Evolutionary conservation across 2,329 filamentous ascomycete genomes (phyloP), one percentile per base, ranked within the genome.

Genomic region (Colletotrichum agaves): DNA sequence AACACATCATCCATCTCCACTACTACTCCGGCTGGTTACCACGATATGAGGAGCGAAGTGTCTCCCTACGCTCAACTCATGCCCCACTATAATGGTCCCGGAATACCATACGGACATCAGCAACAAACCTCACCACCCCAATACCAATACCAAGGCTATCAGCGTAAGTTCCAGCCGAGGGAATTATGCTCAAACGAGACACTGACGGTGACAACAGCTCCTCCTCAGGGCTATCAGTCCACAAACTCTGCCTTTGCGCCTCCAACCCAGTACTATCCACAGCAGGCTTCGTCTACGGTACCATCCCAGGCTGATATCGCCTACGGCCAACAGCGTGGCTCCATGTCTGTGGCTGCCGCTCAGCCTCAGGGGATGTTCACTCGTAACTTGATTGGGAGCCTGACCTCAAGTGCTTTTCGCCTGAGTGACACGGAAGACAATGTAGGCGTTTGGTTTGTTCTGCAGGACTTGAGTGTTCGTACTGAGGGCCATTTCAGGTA

Each of bases 371-470:
- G 93, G 63, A 97, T 97, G 93, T 97, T 95, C 76, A 98, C 94
- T 0, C 85, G 95, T 59, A 99, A 98, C 75, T 86, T 99, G 10
- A 98, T 99, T 71, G 96, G 96, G 2, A 97, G 93, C 77, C 83
- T 97, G 58, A 91, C 93, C 5, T 94, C 94, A 35, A 97, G 94
- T 74, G 95, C 95, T 2, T 95, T 94, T 75, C 89, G 91, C 35
- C 85, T 98, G 60, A 90, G 88, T 2, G 94, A 98, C 72, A 88
- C 90, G 0, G 84, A 92, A 15, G 91, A 93, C 71, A 92, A 93
- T 77, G 89, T 93, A 57, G 95, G 95, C 2, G 94, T 97, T 71
- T 99, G 95, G 95, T 99, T 99, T 74, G 92, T 99, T 50, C 84
- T 98, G 60, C 95, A 98, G 78, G 96, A 99, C 80, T 84, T 99